These are phyloP conservation scores for Pythium chondricola DNA, from an alignment of 352 stramenopile genomes.

Conservation along the genomic window DNA sequence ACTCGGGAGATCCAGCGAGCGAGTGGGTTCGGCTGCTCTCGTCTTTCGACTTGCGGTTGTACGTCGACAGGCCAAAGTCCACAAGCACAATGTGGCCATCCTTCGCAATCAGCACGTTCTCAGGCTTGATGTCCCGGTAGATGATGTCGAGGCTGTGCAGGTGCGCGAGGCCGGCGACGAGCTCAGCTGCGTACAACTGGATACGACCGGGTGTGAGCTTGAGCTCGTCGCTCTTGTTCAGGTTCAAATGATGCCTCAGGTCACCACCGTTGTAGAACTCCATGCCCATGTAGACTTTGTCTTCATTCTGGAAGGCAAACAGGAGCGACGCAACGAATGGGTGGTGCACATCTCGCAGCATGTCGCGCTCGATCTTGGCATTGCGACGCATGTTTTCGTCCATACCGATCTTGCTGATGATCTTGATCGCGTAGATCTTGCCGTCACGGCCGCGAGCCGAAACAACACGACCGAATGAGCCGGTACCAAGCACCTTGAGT, in stretches of 20 bases:
- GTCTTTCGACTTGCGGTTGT: conserved; percentile 30
- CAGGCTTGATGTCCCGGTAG: conserved; percentile 85
- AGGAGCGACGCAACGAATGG: conserved; percentile 96
- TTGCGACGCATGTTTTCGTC: conserved; percentile 76
- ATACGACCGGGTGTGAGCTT: conserved; percentile 65
- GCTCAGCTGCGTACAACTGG: conserved; percentile 81
- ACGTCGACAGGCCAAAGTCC: conserved; percentile 89
- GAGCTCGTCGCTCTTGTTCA: conserved; percentile 59
- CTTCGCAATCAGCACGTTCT: conserved; percentile 85
- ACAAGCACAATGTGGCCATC: conserved; percentile 88
- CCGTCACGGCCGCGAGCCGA: conserved; percentile 63
- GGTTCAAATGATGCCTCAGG: conserved; percentile 80
- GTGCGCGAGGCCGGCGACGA: conserved; percentile 78
- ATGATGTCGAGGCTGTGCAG: conserved; percentile 89
- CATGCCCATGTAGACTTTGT: conserved; percentile 98
- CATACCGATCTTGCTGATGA: conserved; percentile 87
- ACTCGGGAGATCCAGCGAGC: conserved; percentile 80
- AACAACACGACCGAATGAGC: conserved; percentile 79
- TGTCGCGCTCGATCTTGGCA: conserved; percentile 90
- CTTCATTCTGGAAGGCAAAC: conserved; percentile 96
- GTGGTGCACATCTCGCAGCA: conserved; percentile 93
- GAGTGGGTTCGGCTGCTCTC: conserved; percentile 56
- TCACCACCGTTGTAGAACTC: conserved; percentile 98
- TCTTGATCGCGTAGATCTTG: conserved; percentile 84
- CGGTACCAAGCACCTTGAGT: conserved; percentile 77